These are phyloP conservation scores for Myriangium duriaei DNA, from an alignment of 2,329 filamentous ascomycete species.

Conservation along the genomic window DNA sequence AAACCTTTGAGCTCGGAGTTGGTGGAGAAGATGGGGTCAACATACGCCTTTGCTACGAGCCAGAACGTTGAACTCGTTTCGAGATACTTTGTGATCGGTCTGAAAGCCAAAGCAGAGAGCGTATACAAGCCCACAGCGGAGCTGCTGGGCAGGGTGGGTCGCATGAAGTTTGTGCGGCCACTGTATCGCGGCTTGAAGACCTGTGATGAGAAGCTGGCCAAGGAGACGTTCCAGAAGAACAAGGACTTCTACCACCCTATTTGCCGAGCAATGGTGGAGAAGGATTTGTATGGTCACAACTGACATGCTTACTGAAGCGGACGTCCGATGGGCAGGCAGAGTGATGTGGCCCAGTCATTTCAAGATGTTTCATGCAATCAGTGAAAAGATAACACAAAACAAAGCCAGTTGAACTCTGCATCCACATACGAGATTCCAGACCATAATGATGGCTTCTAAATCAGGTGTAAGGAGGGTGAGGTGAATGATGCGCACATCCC, in stretches of 20 bases:
- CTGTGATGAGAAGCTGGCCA: slow-evolving; percentile 60
- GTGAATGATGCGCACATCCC: no score
- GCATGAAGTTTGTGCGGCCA: slow-evolving; percentile 95
- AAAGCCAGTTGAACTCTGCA: no score
- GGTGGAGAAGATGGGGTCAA: slow-evolving; percentile 58
- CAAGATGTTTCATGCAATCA: no score
- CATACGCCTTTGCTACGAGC: slow-evolving; percentile 61
- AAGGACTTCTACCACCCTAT: slow-evolving; percentile 94
- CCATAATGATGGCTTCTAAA: no score
- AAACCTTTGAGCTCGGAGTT: slow-evolving; percentile 51
- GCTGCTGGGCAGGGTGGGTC: slow-evolving; percentile 67
- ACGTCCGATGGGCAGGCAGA: no score
- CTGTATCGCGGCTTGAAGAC: slow-evolving; percentile 65
- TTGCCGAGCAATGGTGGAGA: slow-evolving; percentile 73
- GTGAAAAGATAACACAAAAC: no score
- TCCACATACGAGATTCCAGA: no score
- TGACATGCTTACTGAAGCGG: no score
- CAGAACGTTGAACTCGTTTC: slow-evolving; percentile 77
- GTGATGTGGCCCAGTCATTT: no score
- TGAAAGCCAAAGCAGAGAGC: slow-evolving; percentile 57
- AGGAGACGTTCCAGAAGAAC: slow-evolving; percentile 75
- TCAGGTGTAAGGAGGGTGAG: no score
- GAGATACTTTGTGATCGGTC: slow-evolving; percentile 66
- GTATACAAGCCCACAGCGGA: slow-evolving; percentile 60
- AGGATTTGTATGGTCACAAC: slow-evolving; percentile 63